phyloP scores from a whole-genome alignment of 169 alveolate species.

The Plasmodium cynomolgi region DNA sequence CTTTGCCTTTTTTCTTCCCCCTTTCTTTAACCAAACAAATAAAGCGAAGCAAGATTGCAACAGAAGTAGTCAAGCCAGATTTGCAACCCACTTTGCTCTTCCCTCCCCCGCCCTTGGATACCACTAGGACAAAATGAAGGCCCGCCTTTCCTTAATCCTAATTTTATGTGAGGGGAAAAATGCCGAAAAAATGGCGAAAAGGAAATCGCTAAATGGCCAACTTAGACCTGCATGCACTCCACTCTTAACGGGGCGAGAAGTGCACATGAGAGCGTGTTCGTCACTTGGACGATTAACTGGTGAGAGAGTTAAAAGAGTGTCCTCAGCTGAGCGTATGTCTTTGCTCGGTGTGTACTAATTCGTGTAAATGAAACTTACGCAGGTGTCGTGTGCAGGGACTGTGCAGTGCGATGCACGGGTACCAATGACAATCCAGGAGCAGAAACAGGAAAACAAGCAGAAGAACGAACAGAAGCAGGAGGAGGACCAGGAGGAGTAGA shows the following conservation, averaged over 20 bases:
- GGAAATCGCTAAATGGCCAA: neutral
- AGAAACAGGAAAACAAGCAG: neutral
- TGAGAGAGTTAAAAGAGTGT: neutral
- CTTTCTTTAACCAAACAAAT: neutral
- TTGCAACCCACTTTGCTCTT: neutral
- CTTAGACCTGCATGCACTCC: neutral
- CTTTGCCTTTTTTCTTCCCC: neutral
- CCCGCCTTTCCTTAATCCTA: constrained; percentile 23
- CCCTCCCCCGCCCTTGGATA: neutral
- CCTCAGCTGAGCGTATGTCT: neutral
- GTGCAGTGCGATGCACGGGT: neutral
- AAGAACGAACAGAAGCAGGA: neutral
- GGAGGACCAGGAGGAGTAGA: neutral
- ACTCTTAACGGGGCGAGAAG: neutral
- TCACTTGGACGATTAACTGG: neutral
- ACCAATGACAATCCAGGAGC: neutral
- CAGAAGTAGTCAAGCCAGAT: neutral
- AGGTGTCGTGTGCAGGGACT: neutral
- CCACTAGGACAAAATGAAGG: constrained; percentile 10
- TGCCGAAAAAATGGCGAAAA: constrained; percentile 5
- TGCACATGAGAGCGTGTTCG: neutral
- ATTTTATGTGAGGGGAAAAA: constrained; percentile 21
- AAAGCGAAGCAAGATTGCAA: neutral
- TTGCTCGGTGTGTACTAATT: neutral
- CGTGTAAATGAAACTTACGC: neutral